phyloP scores from a whole-genome alignment of 2,329 filamentous ascomycete genomes.

The Huntiella abstrusa region DNA sequence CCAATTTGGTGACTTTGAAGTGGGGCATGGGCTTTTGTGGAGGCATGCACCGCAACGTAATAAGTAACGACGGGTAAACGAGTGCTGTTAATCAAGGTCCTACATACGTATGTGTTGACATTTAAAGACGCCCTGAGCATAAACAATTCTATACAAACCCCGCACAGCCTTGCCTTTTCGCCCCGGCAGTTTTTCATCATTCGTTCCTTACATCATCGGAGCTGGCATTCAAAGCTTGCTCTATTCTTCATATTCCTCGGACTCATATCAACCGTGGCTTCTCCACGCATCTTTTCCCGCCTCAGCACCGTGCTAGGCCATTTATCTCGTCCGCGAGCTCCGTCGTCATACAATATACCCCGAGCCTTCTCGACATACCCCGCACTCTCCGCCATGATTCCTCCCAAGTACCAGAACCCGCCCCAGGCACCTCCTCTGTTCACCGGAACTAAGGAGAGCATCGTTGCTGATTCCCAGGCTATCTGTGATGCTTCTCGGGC shows the following conservation, averaged over 20 bases:
- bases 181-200: neutral
- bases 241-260: conserved; percentile 38
- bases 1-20: too few relatives aligned
- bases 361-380: conserved; percentile 13
- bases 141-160: too few relatives aligned
- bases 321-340: conserved; percentile 22
- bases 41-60: too few relatives aligned
- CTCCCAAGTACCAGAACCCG: conserved; percentile 49
- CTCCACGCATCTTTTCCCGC: conserved; percentile 37
- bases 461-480: conserved; percentile 47
- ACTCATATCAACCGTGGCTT: conserved; percentile 46
- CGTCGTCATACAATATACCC: conserved; percentile 5
- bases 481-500: conserved; percentile 44
- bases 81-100: too few relatives aligned
- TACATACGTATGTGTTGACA: too few relatives aligned
- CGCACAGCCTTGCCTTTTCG: neutral
- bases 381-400: conserved; percentile 32
- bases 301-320: conserved; percentile 39
- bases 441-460: conserved; percentile 50
- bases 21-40: too few relatives aligned
- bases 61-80: too few relatives aligned
- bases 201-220: conserved; percentile 2
- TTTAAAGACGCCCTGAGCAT: too few relatives aligned
- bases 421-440: conserved; percentile 65
- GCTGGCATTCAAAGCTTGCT: conserved; percentile 16